A percentile compares a stretch with the other conserved stretches of the same genome.
Evolutionary conservation across 2,329 filamentous ascomycete genomes (phyloP).

Genomic region (Cladosporium sp.): DNA sequence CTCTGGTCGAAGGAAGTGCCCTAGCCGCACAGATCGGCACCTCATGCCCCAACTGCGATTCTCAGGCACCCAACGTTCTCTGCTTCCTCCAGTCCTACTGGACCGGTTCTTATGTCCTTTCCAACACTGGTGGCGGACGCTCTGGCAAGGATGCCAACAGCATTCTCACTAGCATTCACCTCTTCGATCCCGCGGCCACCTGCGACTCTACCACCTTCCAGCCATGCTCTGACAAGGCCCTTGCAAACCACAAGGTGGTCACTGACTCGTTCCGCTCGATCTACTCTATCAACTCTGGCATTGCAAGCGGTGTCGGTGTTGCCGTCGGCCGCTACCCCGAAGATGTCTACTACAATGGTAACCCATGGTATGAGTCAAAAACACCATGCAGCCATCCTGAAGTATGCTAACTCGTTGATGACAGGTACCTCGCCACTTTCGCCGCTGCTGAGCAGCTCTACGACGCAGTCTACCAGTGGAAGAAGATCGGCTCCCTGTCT

Average conservation of each 20-base stretch:
- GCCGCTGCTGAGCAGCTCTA: conserved; percentile 80
- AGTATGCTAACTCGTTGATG: not conserved
- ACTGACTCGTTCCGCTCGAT: conserved; percentile 72
- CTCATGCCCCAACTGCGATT: conserved; percentile 60
- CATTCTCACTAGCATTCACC: conserved; percentile 55
- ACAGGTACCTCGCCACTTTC: conserved; percentile 64
- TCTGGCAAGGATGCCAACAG: conserved; percentile 72
- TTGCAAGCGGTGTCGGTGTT: conserved; percentile 58
- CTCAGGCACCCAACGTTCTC: conserved; percentile 67
- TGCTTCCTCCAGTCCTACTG: conserved; percentile 77
- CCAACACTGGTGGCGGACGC: conserved; percentile 67
- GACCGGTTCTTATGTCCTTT: conserved; percentile 63
- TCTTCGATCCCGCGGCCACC: conserved; percentile 63
- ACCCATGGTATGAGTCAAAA: conserved; percentile 61
- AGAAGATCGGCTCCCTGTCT: conserved; percentile 60
- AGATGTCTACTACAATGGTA: conserved; percentile 74
- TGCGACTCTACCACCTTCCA: conserved; percentile 75
- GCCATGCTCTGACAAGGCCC: conserved; percentile 61
- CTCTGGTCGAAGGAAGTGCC: conserved; percentile 62
- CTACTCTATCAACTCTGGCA: conserved; percentile 69
- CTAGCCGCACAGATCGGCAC: conserved; percentile 66
- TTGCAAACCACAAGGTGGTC: conserved; percentile 75
- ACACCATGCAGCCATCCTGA: not conserved
- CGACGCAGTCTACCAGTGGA: conserved; percentile 72
- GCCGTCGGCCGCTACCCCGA: conserved; percentile 46